Percentiles rank a stretch among this genome's conserved stretches.
Conservation (phyloP, 208 protist genomes). For the Leishmania gerbilli region DNA sequence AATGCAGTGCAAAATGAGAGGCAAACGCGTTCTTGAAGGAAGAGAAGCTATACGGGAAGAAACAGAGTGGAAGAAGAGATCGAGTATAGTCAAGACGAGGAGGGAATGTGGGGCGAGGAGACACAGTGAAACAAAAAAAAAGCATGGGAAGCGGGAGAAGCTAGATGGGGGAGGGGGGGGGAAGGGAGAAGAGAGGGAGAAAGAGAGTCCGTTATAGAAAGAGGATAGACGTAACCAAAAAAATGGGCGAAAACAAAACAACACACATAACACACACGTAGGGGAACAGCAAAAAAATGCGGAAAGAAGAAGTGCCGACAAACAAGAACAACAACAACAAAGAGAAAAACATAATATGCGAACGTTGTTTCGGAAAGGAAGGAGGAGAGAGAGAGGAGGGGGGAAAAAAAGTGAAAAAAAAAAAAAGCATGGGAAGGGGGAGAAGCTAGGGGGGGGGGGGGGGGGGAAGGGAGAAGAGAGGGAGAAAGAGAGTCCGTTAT, state of each 20-base stretch:
- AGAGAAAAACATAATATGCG: not conserved
- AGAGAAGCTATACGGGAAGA: not conserved
- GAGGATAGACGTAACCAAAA: slow-evolving; percentile 1
- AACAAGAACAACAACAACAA: not conserved
- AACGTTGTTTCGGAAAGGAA: not conserved
- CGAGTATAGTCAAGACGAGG: not conserved
- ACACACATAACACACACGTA: not conserved
- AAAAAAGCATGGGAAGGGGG: not conserved
- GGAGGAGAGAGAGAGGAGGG: not conserved
- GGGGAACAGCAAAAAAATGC: not conserved
- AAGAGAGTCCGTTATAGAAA: not conserved
- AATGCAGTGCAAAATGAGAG: not conserved
- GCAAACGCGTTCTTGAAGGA: not conserved
- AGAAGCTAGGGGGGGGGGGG: not conserved
- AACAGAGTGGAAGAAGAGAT: not conserved
- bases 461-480: not conserved
- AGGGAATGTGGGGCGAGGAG: no score
- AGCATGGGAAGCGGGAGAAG: not conserved
- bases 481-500: not conserved
- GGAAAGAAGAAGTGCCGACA: not conserved
- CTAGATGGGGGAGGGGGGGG: no score
- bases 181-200: not conserved
- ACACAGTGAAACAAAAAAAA: not conserved
- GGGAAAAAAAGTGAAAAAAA: not conserved
- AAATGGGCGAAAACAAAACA: not conserved